phyloP scores from a whole-genome alignment of 495 filamentous ascomycete species.

The Penicillium ucsense region DNA sequence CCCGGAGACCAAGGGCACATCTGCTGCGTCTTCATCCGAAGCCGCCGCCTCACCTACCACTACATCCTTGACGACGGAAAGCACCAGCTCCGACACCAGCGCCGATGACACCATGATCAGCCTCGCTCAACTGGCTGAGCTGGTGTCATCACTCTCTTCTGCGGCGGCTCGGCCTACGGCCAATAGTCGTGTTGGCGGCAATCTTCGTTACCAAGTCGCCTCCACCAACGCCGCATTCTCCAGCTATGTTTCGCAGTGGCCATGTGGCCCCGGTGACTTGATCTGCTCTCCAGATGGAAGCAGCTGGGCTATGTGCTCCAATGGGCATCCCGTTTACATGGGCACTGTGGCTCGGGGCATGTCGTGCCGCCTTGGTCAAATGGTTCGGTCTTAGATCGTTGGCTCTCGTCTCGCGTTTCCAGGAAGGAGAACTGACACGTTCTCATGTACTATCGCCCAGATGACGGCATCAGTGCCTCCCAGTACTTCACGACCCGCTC shows the following conservation, averaged over 20 bases:
- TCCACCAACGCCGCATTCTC: conserved; percentile 12
- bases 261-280: conserved; percentile 21
- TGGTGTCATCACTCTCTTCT: too few relatives aligned
- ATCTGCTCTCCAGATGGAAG: conserved; percentile 31
- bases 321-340: conserved; percentile 27
- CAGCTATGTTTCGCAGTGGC: conserved; percentile 8
- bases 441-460: too few relatives aligned
- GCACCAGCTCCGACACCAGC: background rate
- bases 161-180: too few relatives aligned
- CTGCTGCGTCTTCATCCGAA: background rate
- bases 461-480: too few relatives aligned
- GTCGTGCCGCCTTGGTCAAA: conserved; percentile 24
- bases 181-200: conserved; percentile 1
- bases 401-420: too few relatives aligned
- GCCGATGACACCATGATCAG: background rate
- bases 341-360: conserved; percentile 33
- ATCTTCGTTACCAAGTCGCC: background rate
- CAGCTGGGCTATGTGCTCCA: conserved; percentile 27
- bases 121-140: background rate
- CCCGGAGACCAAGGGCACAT: background rate
- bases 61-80: background rate
- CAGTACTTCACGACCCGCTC: too few relatives aligned
- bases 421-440: too few relatives aligned
- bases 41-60: conserved; percentile 1
- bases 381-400: conserved; percentile 2